Evolutionary conservation across 1,284 basidiomycete species (phyloP).

Genomic region (Ustilago tritici): DNA sequence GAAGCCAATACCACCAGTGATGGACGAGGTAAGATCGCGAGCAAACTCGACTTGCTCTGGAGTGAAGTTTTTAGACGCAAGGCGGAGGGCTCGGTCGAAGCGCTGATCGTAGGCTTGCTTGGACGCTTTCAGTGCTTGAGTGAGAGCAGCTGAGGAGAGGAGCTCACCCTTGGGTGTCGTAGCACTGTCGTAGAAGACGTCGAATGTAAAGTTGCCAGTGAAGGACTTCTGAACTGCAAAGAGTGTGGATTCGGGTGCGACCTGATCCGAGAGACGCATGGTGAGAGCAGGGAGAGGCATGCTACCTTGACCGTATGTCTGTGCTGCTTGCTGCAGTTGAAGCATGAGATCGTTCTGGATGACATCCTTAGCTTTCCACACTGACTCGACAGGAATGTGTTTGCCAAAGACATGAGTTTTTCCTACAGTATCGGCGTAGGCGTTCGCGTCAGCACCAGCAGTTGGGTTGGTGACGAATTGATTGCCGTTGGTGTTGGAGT

Average conservation of each 20-base stretch:
- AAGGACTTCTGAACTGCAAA: slow-evolving; percentile 86
- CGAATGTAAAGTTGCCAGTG: slow-evolving; percentile 85
- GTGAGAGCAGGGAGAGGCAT: slow-evolving; percentile 83
- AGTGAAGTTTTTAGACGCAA: slow-evolving; percentile 70
- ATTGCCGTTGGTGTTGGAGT: slow-evolving; percentile 72
- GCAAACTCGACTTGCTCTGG: slow-evolving; percentile 80
- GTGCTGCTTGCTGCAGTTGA: slow-evolving; percentile 75
- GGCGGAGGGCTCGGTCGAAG: slow-evolving; percentile 79
- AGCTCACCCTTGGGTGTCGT: slow-evolving; percentile 75
- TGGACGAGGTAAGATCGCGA: slow-evolving; percentile 86
- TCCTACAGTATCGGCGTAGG: slow-evolving; percentile 77
- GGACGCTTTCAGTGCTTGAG: slow-evolving; percentile 77
- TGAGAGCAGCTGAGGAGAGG: slow-evolving; percentile 74
- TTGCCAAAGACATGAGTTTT: slow-evolving; percentile 81
- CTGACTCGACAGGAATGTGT: slow-evolving; percentile 75
- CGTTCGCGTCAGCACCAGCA: slow-evolving; percentile 74
- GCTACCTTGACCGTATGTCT: slow-evolving; percentile 73
- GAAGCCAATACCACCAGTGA: slow-evolving; percentile 91
- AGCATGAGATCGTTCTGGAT: slow-evolving; percentile 77
- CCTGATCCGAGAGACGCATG: slow-evolving; percentile 81
- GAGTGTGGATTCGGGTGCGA: slow-evolving; percentile 80
- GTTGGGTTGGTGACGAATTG: slow-evolving; percentile 35
- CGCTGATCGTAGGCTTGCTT: slow-evolving; percentile 76
- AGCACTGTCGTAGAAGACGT: slow-evolving; percentile 83
- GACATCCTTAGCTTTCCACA: slow-evolving; percentile 88